Evolutionary conservation across 345 rosid species (phyloP), one percentile per base, ranked within the genome.

Genomic region (Mallotus nudiflorus): DNA sequence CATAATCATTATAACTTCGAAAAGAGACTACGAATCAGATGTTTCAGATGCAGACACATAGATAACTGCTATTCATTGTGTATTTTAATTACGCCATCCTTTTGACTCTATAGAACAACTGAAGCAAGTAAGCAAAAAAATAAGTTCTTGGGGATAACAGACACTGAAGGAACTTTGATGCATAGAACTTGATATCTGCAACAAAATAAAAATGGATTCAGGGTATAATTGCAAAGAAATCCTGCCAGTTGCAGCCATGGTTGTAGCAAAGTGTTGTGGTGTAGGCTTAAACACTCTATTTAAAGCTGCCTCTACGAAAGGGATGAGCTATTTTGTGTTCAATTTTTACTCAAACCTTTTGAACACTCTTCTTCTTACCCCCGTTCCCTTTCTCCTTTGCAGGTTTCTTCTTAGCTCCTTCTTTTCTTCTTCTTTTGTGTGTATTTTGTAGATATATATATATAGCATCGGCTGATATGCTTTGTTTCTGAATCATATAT

Each of bases 221-320:
- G 16, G 22, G 0, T 16, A 18, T 15, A 37, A 0, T 37, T 12
- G 39, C 48, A 61, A 61, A 9, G 18, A 61, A 9, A 9, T 61
- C 0, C 3, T 61, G 31, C 48, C 49, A 12, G 3, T 61, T 12
- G 29, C 45, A 61, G 49, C 29, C 7, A 37, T 61, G 65, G 18
- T 39, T 37, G 48, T 8, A n/a, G 24, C 16, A 10, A 6, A 14
- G 7, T 11, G 11, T 40, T 18, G 18, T 9, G 29, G 29, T 61
- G 65, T 61, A 9, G 65, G 48, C 15, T 20, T 61, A 39, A 61
- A 39, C 65, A 61, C 46, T 39, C 12, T 61, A 15, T 61, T 61
- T 29, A 61, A 61, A 61, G 65, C 65, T n/a, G 65, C 65, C 39
- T 61, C 65, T 40, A 9, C 20, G 29, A 61, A 61, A 37, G 65